Percentiles rank a stretch among this genome's conserved stretches.
These are phyloP conservation scores for Boletus huronensis DNA, from an alignment of 768 basidiomycete species.

Conservation along the genomic window DNA sequence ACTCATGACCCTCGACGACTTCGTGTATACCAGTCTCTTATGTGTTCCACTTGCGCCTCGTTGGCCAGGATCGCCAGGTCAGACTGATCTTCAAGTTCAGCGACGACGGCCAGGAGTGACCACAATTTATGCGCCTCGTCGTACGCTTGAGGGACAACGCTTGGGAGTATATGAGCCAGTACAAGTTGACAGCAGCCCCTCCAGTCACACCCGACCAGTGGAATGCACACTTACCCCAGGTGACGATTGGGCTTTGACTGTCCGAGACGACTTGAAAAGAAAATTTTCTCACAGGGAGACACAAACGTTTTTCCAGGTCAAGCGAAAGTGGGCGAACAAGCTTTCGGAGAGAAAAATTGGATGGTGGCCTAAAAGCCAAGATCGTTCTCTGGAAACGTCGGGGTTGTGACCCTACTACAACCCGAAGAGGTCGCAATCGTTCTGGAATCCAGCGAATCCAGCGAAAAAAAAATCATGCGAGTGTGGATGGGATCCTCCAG, in stretches of 20 bases:
- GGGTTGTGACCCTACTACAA: slow-evolving; percentile 7
- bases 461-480: no score
- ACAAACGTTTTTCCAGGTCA: slow-evolving; percentile 2
- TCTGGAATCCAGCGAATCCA: not conserved
- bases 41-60: slow-evolving; percentile 11
- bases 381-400: slow-evolving; percentile 11
- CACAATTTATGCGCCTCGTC: not conserved
- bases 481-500: slow-evolving; percentile 3
- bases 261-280: no score
- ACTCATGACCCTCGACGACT: slow-evolving; percentile 13
- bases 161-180: slow-evolving; percentile 16
- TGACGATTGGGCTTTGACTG: not conserved
- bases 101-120: slow-evolving; percentile 6
- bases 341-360: slow-evolving; percentile 2
- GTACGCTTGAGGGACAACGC: slow-evolving; percentile 2
- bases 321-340: slow-evolving; percentile 6
- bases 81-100: slow-evolving; percentile 10
- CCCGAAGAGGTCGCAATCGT: slow-evolving; percentile 2
- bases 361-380: not conserved
- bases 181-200: slow-evolving; percentile 8
- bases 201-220: slow-evolving; percentile 6
- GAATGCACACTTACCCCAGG: slow-evolving; percentile 3
- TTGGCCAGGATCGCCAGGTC: slow-evolving; percentile 12
- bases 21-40: slow-evolving; percentile 9
- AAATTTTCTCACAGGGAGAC: no score